These are phyloP conservation scores for Pyrenula aspistea DNA, from an alignment of 495 filamentous ascomycete genomes.

Conservation along the genomic window DNA sequence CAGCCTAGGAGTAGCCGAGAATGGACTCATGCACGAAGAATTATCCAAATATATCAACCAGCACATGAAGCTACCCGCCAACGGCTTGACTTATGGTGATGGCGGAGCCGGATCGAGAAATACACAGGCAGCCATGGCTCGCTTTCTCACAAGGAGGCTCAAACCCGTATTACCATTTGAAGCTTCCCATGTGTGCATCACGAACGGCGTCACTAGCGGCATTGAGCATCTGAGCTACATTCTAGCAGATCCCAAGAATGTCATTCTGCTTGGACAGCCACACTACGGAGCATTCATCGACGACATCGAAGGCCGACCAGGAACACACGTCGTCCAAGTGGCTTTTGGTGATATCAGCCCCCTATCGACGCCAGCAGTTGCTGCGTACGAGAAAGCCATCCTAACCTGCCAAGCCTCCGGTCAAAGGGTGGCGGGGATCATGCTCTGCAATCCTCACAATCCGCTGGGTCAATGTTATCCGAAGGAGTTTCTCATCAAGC, in stretches of 20 bases:
- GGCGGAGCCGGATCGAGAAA: slow-evolving; percentile 19
- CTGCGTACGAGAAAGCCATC: slow-evolving; percentile 28
- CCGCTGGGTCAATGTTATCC: slow-evolving; percentile 48
- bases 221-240: slow-evolving; percentile 32
- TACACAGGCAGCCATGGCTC: slow-evolving; percentile 28
- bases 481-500: slow-evolving; percentile 25
- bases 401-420: slow-evolving; percentile 11
- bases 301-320: slow-evolving; percentile 15
- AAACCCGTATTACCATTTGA: slow-evolving; percentile 23
- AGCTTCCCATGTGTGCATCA: slow-evolving; percentile 26
- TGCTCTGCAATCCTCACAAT: slow-evolving; percentile 52
- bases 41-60: slow-evolving; percentile 19
- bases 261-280: slow-evolving; percentile 35
- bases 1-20: slow-evolving; percentile 29
- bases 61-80: slow-evolving; percentile 16
- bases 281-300: slow-evolving; percentile 37
- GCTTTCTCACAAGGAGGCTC: slow-evolving; percentile 31
- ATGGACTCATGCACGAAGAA: slow-evolving; percentile 24
- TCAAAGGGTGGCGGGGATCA: slow-evolving; percentile 31
- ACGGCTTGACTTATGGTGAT: slow-evolving; percentile 32
- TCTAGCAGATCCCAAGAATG: slow-evolving; percentile 34
- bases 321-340: slow-evolving; percentile 26
- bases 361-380: slow-evolving; percentile 26
- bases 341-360: slow-evolving; percentile 31
- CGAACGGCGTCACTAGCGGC: slow-evolving; percentile 34